These are phyloP conservation scores for Phytopythium mirpurense DNA, from an alignment of 352 stramenopile genomes.

Conservation along the genomic window DNA sequence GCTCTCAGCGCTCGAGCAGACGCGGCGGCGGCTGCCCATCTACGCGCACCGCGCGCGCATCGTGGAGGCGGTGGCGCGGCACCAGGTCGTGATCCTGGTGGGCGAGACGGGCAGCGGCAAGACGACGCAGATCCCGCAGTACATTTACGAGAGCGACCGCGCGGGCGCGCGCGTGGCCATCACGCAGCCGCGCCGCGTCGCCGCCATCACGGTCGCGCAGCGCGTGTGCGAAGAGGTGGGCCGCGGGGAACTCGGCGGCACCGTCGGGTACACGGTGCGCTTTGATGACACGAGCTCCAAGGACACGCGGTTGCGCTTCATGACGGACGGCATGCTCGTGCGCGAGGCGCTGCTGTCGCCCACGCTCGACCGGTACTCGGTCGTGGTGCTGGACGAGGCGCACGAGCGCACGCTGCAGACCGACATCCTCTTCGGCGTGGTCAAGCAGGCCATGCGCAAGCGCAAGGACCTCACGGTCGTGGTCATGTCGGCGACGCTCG, in stretches of 20 bases:
- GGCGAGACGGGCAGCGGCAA: slow-evolving; percentile 90
- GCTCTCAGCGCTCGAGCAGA: slow-evolving; percentile 45
- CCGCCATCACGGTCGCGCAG: slow-evolving; percentile 80
- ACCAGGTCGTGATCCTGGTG: slow-evolving; percentile 84
- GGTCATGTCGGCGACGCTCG: slow-evolving; percentile 98
- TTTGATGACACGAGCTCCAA: slow-evolving; percentile 92
- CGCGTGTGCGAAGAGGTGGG: slow-evolving; percentile 70
- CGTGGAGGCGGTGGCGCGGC: slow-evolving; percentile 44
- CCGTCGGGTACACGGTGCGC: slow-evolving; percentile 91
- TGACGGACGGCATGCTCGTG: slow-evolving; percentile 91
- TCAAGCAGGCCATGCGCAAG: slow-evolving; percentile 77
- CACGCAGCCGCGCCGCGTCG: slow-evolving; percentile 77
- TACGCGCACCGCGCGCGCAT: slow-evolving; percentile 67
- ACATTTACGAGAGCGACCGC: slow-evolving; percentile 67
- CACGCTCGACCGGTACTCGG: slow-evolving; percentile 71
- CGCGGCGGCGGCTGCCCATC: slow-evolving; percentile 64
- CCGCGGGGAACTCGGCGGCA: slow-evolving; percentile 36
- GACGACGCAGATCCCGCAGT: slow-evolving; percentile 89
- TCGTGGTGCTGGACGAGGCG: slow-evolving; percentile 85
- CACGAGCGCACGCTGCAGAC: slow-evolving; percentile 86
- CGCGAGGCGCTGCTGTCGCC: slow-evolving; percentile 74
- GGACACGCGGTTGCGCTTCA: slow-evolving; percentile 93
- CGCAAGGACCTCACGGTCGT: slow-evolving; percentile 91
- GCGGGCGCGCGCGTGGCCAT: slow-evolving; percentile 51
- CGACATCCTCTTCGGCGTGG: slow-evolving; percentile 89